phyloP scores from a whole-genome alignment of 805 yeast genomes.

The Wickerhamomyces chambardii region DNA sequence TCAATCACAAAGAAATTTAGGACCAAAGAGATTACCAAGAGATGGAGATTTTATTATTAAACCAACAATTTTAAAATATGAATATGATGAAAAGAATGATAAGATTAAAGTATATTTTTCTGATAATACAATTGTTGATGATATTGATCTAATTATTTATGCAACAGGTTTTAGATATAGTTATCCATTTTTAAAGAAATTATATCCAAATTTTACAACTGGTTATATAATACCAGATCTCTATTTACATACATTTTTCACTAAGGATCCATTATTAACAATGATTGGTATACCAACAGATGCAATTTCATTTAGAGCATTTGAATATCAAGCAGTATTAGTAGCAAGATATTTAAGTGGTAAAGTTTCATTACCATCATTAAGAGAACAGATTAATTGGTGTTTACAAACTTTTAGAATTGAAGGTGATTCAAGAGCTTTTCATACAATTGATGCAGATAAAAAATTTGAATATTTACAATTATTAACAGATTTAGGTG shows the following conservation, averaged over 20 bases:
- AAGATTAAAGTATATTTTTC: slow-evolving; percentile 26
- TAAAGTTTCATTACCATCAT: slow-evolving; percentile 20
- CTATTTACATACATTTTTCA: slow-evolving; percentile 24
- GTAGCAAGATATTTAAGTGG: slow-evolving; percentile 25
- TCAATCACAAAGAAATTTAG: slow-evolving; percentile 32
- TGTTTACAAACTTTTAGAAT: slow-evolving; percentile 14
- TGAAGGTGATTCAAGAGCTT: slow-evolving; percentile 20
- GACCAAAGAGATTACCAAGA: slow-evolving; percentile 20
- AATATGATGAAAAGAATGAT: slow-evolving; percentile 17
- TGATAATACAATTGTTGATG: slow-evolving; percentile 31
- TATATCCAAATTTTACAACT: slow-evolving; percentile 17
- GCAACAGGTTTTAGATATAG: slow-evolving; percentile 64
- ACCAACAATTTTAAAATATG: slow-evolving; percentile 26
- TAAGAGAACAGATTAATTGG: slow-evolving; percentile 23
- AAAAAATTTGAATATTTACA: slow-evolving; percentile 21
- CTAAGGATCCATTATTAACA: slow-evolving; percentile 23
- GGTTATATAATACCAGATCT: slow-evolving; percentile 19
- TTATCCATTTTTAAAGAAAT: slow-evolving; percentile 39
- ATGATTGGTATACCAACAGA: slow-evolving; percentile 28
- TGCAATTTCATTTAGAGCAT: slow-evolving; percentile 29
- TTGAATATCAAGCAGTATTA: slow-evolving; percentile 30
- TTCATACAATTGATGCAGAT: slow-evolving; percentile 25
- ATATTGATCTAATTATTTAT: slow-evolving; percentile 48
- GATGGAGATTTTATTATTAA: slow-evolving; percentile 24
- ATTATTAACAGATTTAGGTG: slow-evolving; percentile 19